Conservation (phyloP, 1,284 basidiomycete genomes). For the Neonothopanus nambi region DNA sequence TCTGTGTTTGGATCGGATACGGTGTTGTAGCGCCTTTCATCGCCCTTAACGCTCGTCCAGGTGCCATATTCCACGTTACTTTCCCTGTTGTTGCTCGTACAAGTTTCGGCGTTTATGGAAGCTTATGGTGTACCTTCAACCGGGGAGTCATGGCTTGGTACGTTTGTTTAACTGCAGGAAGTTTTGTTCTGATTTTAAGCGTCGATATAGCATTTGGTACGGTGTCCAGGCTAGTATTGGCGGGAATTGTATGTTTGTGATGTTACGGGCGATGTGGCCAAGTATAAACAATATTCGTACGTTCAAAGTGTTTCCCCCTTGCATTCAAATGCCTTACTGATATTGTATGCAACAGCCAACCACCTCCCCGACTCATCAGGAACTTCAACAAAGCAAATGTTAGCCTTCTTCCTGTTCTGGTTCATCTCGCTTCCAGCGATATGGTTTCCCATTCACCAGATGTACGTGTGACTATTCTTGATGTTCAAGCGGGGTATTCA, state of each 20-base stretch:
- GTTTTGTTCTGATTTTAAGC: slow-evolving; percentile 2
- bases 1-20: slow-evolving; percentile 80
- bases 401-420: slow-evolving; percentile 90
- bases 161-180: slow-evolving; percentile 26
- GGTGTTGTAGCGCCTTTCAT: slow-evolving; percentile 72
- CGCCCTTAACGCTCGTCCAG: slow-evolving; percentile 78
- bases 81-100: slow-evolving; percentile 80
- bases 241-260: slow-evolving; percentile 72
- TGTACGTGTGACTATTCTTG: slow-evolving; percentile 39
- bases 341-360: slow-evolving; percentile 49
- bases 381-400: slow-evolving; percentile 67
- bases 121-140: slow-evolving; percentile 83
- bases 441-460: slow-evolving; percentile 80
- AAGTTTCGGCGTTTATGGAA: slow-evolving; percentile 82
- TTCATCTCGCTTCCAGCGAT: slow-evolving; percentile 77
- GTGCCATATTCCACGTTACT: slow-evolving; percentile 77
- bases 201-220: slow-evolving; percentile 58
- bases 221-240: slow-evolving; percentile 84
- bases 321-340: slow-evolving; percentile 7
- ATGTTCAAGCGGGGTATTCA: slow-evolving; percentile 10
- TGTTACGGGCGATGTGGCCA: slow-evolving; percentile 75
- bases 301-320: slow-evolving; percentile 24
- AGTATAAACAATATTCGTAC: slow-evolving; percentile 68
- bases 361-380: slow-evolving; percentile 69
- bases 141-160: slow-evolving; percentile 77